phyloP scores from a whole-genome alignment of 176 grass and related monocot genomes.

The Musa itinerans region DNA sequence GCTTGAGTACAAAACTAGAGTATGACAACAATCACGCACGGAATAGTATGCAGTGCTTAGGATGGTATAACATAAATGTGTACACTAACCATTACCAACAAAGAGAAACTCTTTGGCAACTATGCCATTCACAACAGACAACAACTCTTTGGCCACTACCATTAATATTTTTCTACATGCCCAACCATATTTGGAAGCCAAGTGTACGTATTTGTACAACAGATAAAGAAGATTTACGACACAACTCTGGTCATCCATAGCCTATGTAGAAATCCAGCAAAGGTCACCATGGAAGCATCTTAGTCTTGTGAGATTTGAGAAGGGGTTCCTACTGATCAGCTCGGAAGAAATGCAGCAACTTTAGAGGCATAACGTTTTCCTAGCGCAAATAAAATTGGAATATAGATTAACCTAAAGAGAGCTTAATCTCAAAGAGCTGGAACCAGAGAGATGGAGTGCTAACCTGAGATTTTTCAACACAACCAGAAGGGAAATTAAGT shows the following conservation, averaged over 20 bases:
- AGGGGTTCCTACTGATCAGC: constrained; percentile 33
- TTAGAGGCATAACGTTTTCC: constrained; percentile 56
- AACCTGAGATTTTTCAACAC: constrained; percentile 55
- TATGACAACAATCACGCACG: not conserved
- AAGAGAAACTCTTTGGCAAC: not conserved
- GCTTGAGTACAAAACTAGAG: not conserved
- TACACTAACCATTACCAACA: not conserved
- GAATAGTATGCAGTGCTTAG: not conserved
- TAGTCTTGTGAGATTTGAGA: not conserved
- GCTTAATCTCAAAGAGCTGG: not conserved
- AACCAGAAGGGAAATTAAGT: constrained; percentile 53
- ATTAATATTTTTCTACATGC: not conserved
- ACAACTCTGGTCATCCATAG: too few relatives aligned
- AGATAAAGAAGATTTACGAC: not conserved
- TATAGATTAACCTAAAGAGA: not conserved
- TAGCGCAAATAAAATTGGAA: constrained; percentile 15
- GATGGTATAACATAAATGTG: not conserved
- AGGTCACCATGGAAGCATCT: not conserved
- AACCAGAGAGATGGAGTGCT: not conserved
- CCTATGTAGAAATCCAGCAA: not conserved
- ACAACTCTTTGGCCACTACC: not conserved
- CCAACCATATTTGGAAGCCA: not conserved
- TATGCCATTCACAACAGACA: not conserved
- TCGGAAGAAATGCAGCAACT: constrained; percentile 61
- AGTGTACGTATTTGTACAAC: not conserved